Base-by-base conservation (phyloP, 1,284 basidiomycete genomes). In the Sporisorium scitamineum region DNA sequence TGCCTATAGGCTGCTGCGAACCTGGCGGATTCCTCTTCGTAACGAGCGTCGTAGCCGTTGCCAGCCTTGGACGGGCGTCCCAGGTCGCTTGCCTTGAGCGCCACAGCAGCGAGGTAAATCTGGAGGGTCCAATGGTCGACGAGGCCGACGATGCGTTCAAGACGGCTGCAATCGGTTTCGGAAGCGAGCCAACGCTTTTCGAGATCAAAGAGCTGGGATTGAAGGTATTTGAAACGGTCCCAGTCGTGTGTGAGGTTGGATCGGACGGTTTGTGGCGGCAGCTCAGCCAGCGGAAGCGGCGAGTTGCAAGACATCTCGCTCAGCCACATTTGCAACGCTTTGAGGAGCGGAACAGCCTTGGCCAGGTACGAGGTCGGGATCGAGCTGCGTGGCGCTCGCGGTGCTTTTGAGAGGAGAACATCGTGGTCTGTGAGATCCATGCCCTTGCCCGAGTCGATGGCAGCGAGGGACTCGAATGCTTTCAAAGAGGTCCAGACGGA, bases 151-250 rank as follows among this genome's bases (percentile, higher is more conserved):
- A 74, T 74, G 22, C 65, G 54, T 52, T 74, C 71, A n/a, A 74
- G 66, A 20, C 61, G 61, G 24, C 65, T 74, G 44, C 61, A 74
- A 31, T 74, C 71, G 20, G 65, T 55, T 54, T 74, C 71, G 18
- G 71, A 60, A 24, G 56, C 53, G 4, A 68, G 41, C 71, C 71
- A 74, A 10, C 71, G 65, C 41, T 74, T 74, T 34, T 74, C 71
- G 14, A 68, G 27, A 20, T 74, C 71, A 22, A 74, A 65, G 18
- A 74, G 54, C 34, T 74, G 71, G 11, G 61, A 65, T 41, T 74
- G 61, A 8, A 69, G 61, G 37, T 69, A 74, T 34, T 74, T 74
- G 66, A 74, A 74, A 11, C 71, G 71, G 20, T 74, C 71, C 71
- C 71, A 74, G 39, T 74, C 65, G 48, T 74, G 71, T 0, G 57